These are phyloP conservation scores for Coprinellus micaceus DNA, from an alignment of 768 basidiomycete species.

Conservation along the genomic window DNA sequence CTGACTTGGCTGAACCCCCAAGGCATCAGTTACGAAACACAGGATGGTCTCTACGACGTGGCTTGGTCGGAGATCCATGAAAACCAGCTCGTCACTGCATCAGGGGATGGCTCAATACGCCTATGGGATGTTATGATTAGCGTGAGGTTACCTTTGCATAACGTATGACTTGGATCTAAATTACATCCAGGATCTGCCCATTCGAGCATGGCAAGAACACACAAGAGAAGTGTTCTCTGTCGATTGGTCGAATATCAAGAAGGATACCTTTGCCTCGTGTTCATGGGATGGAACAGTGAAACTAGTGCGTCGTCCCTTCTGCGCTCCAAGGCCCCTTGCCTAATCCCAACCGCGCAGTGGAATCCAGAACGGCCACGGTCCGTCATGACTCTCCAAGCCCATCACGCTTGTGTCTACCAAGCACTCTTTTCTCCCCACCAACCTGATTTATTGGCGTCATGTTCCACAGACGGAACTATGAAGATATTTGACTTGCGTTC, in stretches of 20 bases:
- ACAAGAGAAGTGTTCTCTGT: constrained; percentile 88
- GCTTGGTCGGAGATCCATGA: constrained; percentile 96
- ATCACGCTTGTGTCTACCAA: constrained; percentile 83
- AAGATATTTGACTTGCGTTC: constrained; percentile 77
- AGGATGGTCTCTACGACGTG: constrained; percentile 85
- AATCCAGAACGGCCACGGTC: constrained; percentile 78
- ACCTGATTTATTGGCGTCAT: constrained; percentile 75
- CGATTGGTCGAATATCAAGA: constrained; percentile 93
- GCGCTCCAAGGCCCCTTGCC: not conserved
- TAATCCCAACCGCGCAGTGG: constrained; percentile 56
- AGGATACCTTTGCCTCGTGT: constrained; percentile 80
- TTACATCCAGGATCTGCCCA: constrained; percentile 70
- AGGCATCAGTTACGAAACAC: constrained; percentile 72
- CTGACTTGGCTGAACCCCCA: constrained; percentile 19
- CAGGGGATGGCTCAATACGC: constrained; percentile 86
- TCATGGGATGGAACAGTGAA: constrained; percentile 94
- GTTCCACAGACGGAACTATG: constrained; percentile 82
- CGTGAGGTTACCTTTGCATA: constrained; percentile 37
- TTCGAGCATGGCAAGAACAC: constrained; percentile 93
- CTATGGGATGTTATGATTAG: constrained; percentile 89
- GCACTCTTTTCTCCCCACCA: constrained; percentile 91
- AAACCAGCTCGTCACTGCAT: constrained; percentile 86
- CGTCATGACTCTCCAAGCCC: constrained; percentile 76
- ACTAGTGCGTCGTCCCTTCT: constrained; percentile 76
- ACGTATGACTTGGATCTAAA: not conserved